Evolutionary conservation across 768 basidiomycete species (phyloP), one percentile per base, ranked within the genome.

Genomic region (Boletus reticuloceps): DNA sequence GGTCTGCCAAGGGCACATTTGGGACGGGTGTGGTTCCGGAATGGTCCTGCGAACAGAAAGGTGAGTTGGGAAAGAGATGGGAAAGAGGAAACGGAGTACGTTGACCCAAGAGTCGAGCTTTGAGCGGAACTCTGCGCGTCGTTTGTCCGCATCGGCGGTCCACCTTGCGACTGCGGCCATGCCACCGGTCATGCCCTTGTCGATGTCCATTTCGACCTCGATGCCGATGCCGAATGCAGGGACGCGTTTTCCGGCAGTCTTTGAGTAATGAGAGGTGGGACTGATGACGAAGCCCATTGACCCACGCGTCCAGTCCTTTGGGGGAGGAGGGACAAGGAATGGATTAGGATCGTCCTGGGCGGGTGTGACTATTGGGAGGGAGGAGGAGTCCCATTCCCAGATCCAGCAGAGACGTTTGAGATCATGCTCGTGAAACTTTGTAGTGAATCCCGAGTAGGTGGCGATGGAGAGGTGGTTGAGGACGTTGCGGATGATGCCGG

Each of bases 161-260:
- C 91, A 94, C 53, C 89, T 82, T 50, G 91, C 91, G 42, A 94
- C 88, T 29, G 91, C 88, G 37, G 89, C 89, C 87, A 93, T 92
- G n/a, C 91, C 89, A 43, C 81, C 83, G 20, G 76, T 76, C 85
- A 89, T 85, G 62, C 81, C 84, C 72, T 88, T 89, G 71, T 90
- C 88, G 52, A 91, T 81, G 63, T 91, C 84, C 75, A 90, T 86
- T 61, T 92, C 89, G 25, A 92, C 89, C 71, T 93, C 89, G 47
- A 94, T 89, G 1, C 91, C 91, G 58, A 93, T 80, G 10, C 91
- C 91, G 68, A 92, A 94, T 1, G 82, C 91, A 34, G 89, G 85
- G 19, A 90, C 74, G 41, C 91, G 82, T 63, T 84, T 84, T 14
- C 82, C 80, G 14, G 79, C 80, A 1, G 71, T 61, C 63, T 86